Base-by-base conservation (phyloP, 1,284 basidiomycete genomes). In the Phlebopus sp. region DNA sequence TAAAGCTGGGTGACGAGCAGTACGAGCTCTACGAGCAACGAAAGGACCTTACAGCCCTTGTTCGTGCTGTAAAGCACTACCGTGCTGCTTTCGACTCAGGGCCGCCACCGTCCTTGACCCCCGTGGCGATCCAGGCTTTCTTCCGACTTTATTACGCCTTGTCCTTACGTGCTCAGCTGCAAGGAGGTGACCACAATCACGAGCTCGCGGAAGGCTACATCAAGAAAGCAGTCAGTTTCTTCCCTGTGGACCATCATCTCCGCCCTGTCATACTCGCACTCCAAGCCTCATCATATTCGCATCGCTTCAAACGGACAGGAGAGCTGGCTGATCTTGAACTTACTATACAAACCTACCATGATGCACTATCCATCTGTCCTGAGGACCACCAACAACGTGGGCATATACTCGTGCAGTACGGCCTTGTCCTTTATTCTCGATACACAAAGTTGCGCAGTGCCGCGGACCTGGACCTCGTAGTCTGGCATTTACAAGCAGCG, bases 401-500 rank as follows among this genome's bases (percentile, higher is more conserved):
- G 7, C 38, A 59, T 25, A 13, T 54, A 13, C 40, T 50, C 10
- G 34, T 42, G 37, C 38, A 51, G 18, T 57, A 49, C 10, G 56
- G 44, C 23, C 50, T 37, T 4, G 25, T 36, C 5, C 58, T 58
- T 42, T 36, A 46, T 8, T 42, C 7, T 10, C 44, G 49, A 27
- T 51, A 43, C 29, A 43, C 27, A 27, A 43, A 27, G 19, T 21
- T 50, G 14, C 15, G 44, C 14, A 48, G 51, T n/a, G 44, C 49
- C 14, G 37, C 13, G 6, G 63, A 62, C n/a, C 42, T 64, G 2
- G 42, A 52, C 17, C 34, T 50, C 21, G 44, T 60, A 11, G 62
- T 65, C 30, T 37, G 37, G 29, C 41, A 50, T 31, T 50, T 50
- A 19, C 42, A 15, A 29, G 19, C 15, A 13, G 44, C 44, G 9